Evolutionary conservation across 495 filamentous ascomycete species (phyloP), one percentile per base, ranked within the genome.

Genomic region (Aspergillus biplanus): DNA sequence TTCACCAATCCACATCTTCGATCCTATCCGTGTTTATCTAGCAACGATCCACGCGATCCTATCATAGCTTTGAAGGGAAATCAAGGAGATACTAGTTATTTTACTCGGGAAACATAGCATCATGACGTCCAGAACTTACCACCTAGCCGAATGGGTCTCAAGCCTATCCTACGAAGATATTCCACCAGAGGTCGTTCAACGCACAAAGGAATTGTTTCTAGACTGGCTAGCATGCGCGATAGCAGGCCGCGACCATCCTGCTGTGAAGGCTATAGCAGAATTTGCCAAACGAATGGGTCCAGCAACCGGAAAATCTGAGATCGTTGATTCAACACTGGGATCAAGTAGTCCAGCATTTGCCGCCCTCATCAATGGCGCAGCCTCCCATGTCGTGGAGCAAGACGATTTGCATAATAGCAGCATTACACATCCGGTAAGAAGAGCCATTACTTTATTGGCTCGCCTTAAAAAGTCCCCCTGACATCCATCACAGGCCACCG

Each of bases 351-450:
- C 74, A 0, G 74, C 73, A 32, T 77, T 77, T 65, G 74, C 74
- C 33, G 70, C 68, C 61, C 35, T 77, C 48, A 62, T 77, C 3
- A 77, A 77, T 55, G 74, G 65, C n/a, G 74, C 71, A 33, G 63
- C 74, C 12, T 71, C 73, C 2, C 74, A 77, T 68, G 74, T 77
- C 0, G 74, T 77, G 13, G 74, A 77, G 58, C 74, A 77, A 50
- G 74, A 77, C 68, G 74, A 77, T 65, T 67, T 77, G 50, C 74
- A 77, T 57, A 77, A 75, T 62, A 60, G 71, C 9, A 77, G 74
- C 60, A 77, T 77, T 37, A 73, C 72, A 69, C 74, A 77, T 66
- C 74, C 74, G 16, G 74, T 77, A 42, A 18, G 47, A 18, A 50
- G 11, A 50, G 9, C 11, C n/a, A 11, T 4, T 44, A 3, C 39